phyloP scores from a whole-genome alignment of 1,284 basidiomycete species.

The Thecaphora thlaspeos region DNA sequence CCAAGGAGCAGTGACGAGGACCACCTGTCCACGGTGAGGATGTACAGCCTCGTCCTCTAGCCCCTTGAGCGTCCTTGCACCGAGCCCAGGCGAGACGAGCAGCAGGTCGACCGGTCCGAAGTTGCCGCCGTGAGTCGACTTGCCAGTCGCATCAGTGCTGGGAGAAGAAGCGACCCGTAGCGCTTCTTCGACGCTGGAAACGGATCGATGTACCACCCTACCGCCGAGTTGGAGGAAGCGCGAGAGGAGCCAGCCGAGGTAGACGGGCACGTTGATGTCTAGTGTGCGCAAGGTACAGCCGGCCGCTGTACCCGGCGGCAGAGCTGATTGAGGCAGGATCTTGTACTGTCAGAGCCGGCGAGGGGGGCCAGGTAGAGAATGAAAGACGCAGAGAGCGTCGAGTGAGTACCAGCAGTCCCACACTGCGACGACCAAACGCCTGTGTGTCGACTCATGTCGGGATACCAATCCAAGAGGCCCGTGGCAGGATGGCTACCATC shows the following conservation, averaged over 20 bases:
- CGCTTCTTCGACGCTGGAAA: conserved; percentile 1
- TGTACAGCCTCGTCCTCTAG: conserved; percentile 23
- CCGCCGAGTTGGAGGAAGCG: conserved; percentile 40
- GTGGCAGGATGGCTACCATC: conserved; percentile 6
- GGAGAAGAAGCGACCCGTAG: conserved; percentile 4
- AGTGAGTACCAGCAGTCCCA: no score
- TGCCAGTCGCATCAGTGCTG: no score
- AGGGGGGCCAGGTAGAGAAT: no score
- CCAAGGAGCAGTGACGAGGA: conserved; percentile 46
- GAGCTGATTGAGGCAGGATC: conserved; percentile 4
- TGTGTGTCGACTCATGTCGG: conserved; percentile 41
- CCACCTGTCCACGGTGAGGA: conserved; percentile 45
- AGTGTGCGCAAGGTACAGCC: conserved; percentile 43
- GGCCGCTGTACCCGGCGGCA: conserved; percentile 10
- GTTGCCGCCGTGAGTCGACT: no score
- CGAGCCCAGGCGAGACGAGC: conserved; percentile 37
- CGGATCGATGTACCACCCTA: conserved; percentile 8
- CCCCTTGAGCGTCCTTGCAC: conserved; percentile 26
- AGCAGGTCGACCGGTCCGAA: conserved; percentile 10
- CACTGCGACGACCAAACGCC: no score
- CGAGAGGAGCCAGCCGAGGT: conserved; percentile 27
- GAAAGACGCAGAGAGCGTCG: no score
- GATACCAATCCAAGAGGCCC: conserved; percentile 42
- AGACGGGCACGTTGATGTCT: conserved; percentile 45
- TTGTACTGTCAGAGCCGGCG: conserved; percentile 11